phyloP scores from a whole-genome alignment of 805 yeast species.

The Lipomyces yamanashiensis region DNA sequence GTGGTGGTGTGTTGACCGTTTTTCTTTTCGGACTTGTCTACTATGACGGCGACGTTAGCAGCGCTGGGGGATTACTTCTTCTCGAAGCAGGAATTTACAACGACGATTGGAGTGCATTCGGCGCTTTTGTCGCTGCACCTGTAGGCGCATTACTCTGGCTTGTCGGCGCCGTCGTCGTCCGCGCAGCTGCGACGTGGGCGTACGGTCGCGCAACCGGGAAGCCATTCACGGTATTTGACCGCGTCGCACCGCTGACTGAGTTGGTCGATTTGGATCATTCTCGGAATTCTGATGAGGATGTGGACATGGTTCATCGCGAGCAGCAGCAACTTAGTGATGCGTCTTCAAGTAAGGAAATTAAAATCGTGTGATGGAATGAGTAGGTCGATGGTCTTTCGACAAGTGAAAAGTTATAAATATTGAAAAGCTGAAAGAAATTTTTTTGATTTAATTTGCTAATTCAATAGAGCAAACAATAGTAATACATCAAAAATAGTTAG shows the following conservation, averaged over 20 bases:
- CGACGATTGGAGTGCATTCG: constrained; percentile 92
- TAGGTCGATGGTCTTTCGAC: too few species aligned
- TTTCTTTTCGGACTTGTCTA: constrained; percentile 85
- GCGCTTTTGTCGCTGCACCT: constrained; percentile 92
- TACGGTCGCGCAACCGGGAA: constrained; percentile 6
- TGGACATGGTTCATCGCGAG: background rate
- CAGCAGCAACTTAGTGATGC: background rate
- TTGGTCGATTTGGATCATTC: constrained; percentile 2
- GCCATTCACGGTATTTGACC: constrained; percentile 19
- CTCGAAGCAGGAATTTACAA: constrained; percentile 70
- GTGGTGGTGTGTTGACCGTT: constrained; percentile 79
- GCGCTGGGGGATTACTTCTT: constrained; percentile 76
- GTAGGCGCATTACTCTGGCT: constrained; percentile 67
- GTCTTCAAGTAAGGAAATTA: constrained; percentile 3
- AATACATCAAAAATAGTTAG: too few species aligned
- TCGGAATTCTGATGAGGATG: background rate
- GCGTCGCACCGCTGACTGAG: constrained; percentile 12
- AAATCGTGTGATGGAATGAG: background rate
- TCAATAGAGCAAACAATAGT: too few species aligned
- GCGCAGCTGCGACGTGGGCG: constrained; percentile 13
- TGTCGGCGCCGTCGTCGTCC: constrained; percentile 22
- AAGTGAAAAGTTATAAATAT: too few species aligned
- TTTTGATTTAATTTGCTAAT: too few species aligned
- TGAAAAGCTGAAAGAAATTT: too few species aligned
- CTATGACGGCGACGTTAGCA: constrained; percentile 63